Percentiles rank a stretch among this genome's conserved stretches.
phyloP scores from a whole-genome alignment of 345 rosid species.

The Pistacia vera region DNA sequence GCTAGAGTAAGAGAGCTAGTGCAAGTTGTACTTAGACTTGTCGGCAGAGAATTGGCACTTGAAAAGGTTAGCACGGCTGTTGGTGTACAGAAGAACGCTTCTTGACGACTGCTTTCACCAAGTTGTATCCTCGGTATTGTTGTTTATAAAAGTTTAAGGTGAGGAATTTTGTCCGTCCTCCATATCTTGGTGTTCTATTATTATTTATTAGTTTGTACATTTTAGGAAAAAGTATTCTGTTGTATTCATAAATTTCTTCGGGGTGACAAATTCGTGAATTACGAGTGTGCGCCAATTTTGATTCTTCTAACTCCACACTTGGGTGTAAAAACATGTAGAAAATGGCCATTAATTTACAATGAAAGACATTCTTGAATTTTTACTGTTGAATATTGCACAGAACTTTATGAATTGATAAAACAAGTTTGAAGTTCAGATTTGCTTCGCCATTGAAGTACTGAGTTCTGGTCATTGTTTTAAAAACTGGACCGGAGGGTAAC shows the following conservation, averaged over 20 bases:
- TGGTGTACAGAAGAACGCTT: constrained; percentile 16
- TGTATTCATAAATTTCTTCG: constrained; percentile 3
- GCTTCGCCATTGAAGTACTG: no score
- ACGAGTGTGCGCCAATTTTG: constrained; percentile 3
- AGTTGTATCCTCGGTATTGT: background rate
- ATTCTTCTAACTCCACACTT: background rate
- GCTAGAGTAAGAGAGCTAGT: constrained; percentile 73
- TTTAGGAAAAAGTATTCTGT: constrained; percentile 11
- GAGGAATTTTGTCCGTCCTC: background rate
- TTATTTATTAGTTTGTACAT: constrained; percentile 15
- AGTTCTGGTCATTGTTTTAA: no score
- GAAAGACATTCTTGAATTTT: background rate
- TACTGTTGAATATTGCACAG: background rate
- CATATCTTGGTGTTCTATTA: background rate
- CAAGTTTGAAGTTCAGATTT: no score
- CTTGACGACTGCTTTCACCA: background rate
- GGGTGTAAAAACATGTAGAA: constrained; percentile 6
- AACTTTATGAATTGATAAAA: background rate
- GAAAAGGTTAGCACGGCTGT: constrained; percentile 43
- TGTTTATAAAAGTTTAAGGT: constrained; percentile 1
- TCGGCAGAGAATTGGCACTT: constrained; percentile 66
- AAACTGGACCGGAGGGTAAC: no score
- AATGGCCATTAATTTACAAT: background rate
- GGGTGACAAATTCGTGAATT: constrained; percentile 5
- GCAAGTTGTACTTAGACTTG: constrained; percentile 64